A percentile compares a stretch with the other conserved stretches of the same genome.
Conservation (phyloP, 176 grass and related monocot genomes). For the Musa beccarii region DNA sequence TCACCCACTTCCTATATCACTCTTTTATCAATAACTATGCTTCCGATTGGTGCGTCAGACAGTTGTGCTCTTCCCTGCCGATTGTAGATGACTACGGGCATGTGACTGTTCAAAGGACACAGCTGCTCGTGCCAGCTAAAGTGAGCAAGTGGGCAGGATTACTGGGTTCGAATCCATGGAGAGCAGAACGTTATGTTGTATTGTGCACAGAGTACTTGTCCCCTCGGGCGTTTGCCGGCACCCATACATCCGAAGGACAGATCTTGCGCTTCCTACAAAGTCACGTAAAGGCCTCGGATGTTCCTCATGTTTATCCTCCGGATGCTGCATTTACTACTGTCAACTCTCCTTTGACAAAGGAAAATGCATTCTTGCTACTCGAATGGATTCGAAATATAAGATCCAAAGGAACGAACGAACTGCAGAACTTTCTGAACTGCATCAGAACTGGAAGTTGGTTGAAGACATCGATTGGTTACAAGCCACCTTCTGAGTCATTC, state of each 20-base stretch:
- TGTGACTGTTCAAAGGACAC: slow-evolving; percentile 7
- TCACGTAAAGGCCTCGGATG: slow-evolving; percentile 27
- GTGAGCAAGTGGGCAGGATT: slow-evolving; percentile 60
- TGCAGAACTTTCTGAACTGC: slow-evolving; percentile 32
- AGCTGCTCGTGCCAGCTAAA: slow-evolving; percentile 51
- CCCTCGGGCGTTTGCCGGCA: slow-evolving; percentile 28
- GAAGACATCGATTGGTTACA: slow-evolving; percentile 53
- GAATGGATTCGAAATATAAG: slow-evolving; percentile 48
- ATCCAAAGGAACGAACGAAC: background rate
- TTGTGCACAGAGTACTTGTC: slow-evolving; percentile 41
- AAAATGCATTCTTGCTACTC: slow-evolving; percentile 58
- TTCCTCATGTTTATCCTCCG: slow-evolving; percentile 51
- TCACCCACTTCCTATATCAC: slow-evolving; percentile 53
- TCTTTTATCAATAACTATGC: slow-evolving; percentile 17
- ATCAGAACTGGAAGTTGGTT: slow-evolving; percentile 51
- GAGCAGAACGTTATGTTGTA: slow-evolving; percentile 30
- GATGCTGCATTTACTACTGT: slow-evolving; percentile 31
- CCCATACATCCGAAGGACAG: slow-evolving; percentile 21
- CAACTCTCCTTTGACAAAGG: slow-evolving; percentile 32
- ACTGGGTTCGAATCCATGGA: slow-evolving; percentile 61
- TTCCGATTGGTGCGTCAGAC: background rate
- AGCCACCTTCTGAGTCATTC: slow-evolving; percentile 48
- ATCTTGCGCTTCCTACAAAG: slow-evolving; percentile 32
- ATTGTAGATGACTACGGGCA: slow-evolving; percentile 38
- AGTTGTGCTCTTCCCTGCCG: slow-evolving; percentile 19